phyloP scores from a whole-genome alignment of 257 asterid genomes.

The Fraxinus quadrangulata region DNA sequence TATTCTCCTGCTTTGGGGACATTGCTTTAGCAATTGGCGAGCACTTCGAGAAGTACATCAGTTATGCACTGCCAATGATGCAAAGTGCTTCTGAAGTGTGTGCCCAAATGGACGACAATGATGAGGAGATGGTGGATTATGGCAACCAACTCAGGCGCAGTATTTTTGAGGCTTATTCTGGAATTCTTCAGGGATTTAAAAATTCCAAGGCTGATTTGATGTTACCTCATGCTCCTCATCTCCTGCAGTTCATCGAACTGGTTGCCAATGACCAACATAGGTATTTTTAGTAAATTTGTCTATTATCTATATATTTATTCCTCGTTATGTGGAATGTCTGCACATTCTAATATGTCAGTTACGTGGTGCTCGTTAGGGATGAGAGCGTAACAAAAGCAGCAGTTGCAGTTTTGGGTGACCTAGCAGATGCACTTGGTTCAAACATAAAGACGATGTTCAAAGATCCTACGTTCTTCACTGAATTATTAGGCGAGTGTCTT shows the following conservation, averaged over 20 bases:
- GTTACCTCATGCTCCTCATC: conserved; percentile 77
- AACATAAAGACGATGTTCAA: conserved; percentile 55
- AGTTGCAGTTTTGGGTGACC: conserved; percentile 84
- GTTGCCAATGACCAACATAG: conserved; percentile 67
- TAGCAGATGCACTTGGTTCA: conserved; percentile 84
- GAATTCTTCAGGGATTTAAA: conserved; percentile 84
- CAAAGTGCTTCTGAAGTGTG: conserved; percentile 73
- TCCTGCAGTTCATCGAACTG: conserved; percentile 65
- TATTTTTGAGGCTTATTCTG: conserved; percentile 85
- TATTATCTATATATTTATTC: not conserved
- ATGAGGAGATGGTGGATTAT: conserved; percentile 79
- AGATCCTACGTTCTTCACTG: conserved; percentile 49
- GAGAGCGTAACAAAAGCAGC: conserved; percentile 78
- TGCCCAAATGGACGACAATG: conserved; percentile 55
- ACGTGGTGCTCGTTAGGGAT: conserved; percentile 49
- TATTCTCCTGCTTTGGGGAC: conserved; percentile 84
- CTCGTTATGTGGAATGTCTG: not conserved
- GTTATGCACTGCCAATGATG: conserved; percentile 75
- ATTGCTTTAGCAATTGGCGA: conserved; percentile 86
- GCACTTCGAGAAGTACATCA: conserved; percentile 67
- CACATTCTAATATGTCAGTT: conserved; percentile 18
- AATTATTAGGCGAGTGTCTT: conserved; percentile 70
- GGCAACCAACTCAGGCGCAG: conserved; percentile 74
- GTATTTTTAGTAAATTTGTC: conserved; percentile 31
- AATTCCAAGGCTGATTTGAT: conserved; percentile 62